Percentiles rank a stretch among this genome's conserved stretches.
Conservation (phyloP, 1,139 yeast species). For the Spencermartinsiella ligniputridi region DNA sequence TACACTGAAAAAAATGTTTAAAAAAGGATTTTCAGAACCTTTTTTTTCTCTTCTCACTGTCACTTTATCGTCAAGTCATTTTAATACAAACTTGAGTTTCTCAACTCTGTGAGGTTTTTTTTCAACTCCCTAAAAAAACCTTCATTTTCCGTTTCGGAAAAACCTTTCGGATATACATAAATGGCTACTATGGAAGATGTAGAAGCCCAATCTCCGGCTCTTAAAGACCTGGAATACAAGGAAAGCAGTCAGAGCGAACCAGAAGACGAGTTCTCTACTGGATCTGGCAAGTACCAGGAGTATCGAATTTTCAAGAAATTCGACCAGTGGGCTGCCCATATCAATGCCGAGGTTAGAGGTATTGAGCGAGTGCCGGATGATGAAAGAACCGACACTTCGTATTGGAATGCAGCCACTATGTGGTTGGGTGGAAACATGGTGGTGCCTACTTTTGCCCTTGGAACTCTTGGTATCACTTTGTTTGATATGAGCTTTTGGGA, state of each 20-base stretch:
- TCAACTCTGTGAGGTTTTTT: too few relatives aligned
- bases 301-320: constrained; percentile 3
- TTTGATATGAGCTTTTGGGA: constrained; percentile 61
- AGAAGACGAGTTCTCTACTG: constrained; percentile 1
- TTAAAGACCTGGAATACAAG: neutral
- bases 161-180: too few relatives aligned
- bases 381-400: constrained; percentile 57
- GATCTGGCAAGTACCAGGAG: constrained; percentile 7
- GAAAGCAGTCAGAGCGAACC: neutral
- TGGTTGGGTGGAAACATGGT: constrained; percentile 93
- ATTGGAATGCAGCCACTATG: constrained; percentile 76
- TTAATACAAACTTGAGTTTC: too few relatives aligned
- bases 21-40: too few relatives aligned
- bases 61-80: too few relatives aligned
- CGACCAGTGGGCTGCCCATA: constrained; percentile 8
- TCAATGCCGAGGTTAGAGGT: constrained; percentile 56
- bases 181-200: constrained; percentile 2
- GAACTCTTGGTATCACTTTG: constrained; percentile 63
- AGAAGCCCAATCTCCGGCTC: constrained; percentile 2
- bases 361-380: constrained; percentile 65
- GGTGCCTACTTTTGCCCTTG: constrained; percentile 75
- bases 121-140: too few relatives aligned
- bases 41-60: too few relatives aligned
- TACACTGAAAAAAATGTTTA: too few relatives aligned
- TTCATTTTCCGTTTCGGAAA: too few relatives aligned